Evolutionary conservation across 331 rosid species (phyloP).

Genomic region (Prunus yedoensis): DNA sequence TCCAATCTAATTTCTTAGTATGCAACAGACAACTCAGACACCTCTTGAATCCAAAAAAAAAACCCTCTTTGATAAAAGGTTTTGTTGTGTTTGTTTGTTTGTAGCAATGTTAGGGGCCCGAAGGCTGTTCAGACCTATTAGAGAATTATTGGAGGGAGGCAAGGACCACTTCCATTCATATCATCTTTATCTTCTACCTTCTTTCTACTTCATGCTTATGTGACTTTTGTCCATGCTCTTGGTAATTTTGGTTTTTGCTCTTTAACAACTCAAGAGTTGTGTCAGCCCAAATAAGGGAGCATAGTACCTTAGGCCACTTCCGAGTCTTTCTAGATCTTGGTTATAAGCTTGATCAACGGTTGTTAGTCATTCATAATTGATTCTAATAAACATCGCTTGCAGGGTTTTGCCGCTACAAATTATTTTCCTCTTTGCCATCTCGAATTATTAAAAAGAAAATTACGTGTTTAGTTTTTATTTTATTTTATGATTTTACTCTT

Average conservation of each 20-base stretch:
- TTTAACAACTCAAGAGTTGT: background rate
- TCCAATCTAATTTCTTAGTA: too few species aligned
- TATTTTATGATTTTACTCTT: too few species aligned
- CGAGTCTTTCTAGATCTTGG: background rate
- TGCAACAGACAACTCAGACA: background rate
- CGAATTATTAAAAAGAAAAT: too few species aligned
- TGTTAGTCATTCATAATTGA: background rate
- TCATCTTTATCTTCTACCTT: background rate
- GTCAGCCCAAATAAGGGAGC: background rate
- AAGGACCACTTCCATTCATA: slow-evolving; percentile 3
- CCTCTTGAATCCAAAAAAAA: background rate
- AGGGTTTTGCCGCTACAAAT: too few species aligned
- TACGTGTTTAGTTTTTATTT: too few species aligned
- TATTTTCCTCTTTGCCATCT: too few species aligned
- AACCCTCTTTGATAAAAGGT: background rate
- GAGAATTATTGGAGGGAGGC: slow-evolving; percentile 7
- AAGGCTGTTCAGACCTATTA: background rate
- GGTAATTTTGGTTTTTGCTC: background rate
- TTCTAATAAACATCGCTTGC: background rate
- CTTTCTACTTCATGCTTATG: background rate
- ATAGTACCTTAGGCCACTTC: background rate
- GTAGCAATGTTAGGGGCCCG: background rate
- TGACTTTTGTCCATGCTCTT: background rate
- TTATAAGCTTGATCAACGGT: background rate
- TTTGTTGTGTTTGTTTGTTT: background rate